Percentiles rank a stretch among this genome's conserved stretches.
These are phyloP conservation scores for Chaetomium globosum DNA, from an alignment of 2,329 filamentous ascomycete species.

Conservation along the genomic window DNA sequence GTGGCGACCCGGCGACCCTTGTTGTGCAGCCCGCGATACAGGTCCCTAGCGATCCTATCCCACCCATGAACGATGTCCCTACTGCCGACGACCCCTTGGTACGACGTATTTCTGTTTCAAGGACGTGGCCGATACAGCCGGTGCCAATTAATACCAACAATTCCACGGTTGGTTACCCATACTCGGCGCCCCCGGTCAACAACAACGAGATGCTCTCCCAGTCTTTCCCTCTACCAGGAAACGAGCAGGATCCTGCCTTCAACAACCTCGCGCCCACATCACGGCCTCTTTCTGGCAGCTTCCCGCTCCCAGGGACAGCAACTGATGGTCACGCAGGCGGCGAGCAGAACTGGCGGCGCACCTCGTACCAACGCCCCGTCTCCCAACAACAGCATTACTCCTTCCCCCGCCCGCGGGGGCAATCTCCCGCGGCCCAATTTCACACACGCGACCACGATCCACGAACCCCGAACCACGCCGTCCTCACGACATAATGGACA, in stretches of 20 bases:
- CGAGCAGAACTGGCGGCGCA: conserved; percentile 27
- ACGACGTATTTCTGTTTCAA: conserved; percentile 42
- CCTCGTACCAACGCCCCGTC: conserved; percentile 32
- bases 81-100: conserved; percentile 21
- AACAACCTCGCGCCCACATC: conserved; percentile 46
- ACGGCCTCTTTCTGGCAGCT: conserved; percentile 49
- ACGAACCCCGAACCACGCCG: conserved; percentile 32
- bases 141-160: conserved; percentile 35
- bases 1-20: conserved; percentile 35
- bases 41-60: conserved; percentile 33
- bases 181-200: conserved; percentile 46
- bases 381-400: conserved; percentile 36
- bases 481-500: conserved; percentile 36
- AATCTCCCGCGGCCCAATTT: conserved; percentile 19
- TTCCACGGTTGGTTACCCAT: conserved; percentile 43
- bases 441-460: conserved; percentile 24
- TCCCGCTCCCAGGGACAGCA: conserved; percentile 48
- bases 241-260: conserved; percentile 46
- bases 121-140: conserved; percentile 53
- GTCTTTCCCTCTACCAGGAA: conserved; percentile 45
- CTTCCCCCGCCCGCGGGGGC: conserved; percentile 16
- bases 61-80: conserved; percentile 17
- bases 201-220: conserved; percentile 43
- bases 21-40: conserved; percentile 41
- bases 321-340: conserved; percentile 43